phyloP scores from a whole-genome alignment of 2,329 filamentous ascomycete genomes.

The Fusarium luffae region DNA sequence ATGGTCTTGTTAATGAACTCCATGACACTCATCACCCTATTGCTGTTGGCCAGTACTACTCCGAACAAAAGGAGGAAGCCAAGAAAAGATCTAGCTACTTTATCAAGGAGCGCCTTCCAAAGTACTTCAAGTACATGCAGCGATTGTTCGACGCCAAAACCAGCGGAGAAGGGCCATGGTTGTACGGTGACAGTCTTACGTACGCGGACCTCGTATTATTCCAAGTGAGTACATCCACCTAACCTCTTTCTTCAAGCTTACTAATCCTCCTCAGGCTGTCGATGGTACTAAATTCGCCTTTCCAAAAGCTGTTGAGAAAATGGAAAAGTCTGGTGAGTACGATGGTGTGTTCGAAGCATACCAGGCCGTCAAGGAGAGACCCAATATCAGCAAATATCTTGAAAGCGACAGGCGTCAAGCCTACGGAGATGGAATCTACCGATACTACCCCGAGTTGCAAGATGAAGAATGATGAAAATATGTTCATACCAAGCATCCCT shows the following conservation, averaged over 20 bases:
- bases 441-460: slow-evolving; percentile 80
- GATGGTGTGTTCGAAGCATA: slow-evolving; percentile 72
- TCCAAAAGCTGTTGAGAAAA: slow-evolving; percentile 70
- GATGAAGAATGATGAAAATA: slow-evolving; percentile 45
- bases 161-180: slow-evolving; percentile 68
- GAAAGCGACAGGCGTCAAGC: slow-evolving; percentile 69
- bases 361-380: slow-evolving; percentile 69
- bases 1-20: slow-evolving; percentile 75
- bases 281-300: slow-evolving; percentile 75
- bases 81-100: slow-evolving; percentile 68
- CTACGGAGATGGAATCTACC: slow-evolving; percentile 75
- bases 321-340: slow-evolving; percentile 68
- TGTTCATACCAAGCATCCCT: no score
- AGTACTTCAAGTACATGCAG: slow-evolving; percentile 78
- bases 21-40: slow-evolving; percentile 84
- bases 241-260: background rate
- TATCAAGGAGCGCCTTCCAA: slow-evolving; percentile 71
- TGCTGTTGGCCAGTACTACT: slow-evolving; percentile 69
- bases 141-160: slow-evolving; percentile 68
- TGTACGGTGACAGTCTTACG: slow-evolving; percentile 73
- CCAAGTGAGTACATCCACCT: slow-evolving; percentile 62
- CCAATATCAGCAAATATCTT: slow-evolving; percentile 75
- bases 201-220: slow-evolving; percentile 81
- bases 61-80: slow-evolving; percentile 78
- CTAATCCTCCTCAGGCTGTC: slow-evolving; percentile 43